phyloP scores from a whole-genome alignment of 2,329 filamentous ascomycete genomes.

The Aspergillus floridensis region DNA sequence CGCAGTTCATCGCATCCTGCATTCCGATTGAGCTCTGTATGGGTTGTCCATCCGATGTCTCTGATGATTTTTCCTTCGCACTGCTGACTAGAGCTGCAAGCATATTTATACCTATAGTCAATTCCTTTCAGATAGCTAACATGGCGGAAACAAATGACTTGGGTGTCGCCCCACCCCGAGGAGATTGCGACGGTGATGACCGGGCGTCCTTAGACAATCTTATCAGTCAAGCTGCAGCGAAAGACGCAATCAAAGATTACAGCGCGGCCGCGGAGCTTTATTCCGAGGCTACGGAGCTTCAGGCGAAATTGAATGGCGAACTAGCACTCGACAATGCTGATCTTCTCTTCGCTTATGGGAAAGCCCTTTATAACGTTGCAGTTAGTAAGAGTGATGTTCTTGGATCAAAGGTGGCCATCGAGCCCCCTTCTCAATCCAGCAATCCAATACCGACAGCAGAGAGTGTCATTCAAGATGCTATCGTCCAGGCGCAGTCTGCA shows the following conservation, averaged over 20 bases:
- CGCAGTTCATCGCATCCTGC: background rate
- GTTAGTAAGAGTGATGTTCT: constrained; percentile 93
- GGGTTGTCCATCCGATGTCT: background rate
- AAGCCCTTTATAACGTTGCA: constrained; percentile 88
- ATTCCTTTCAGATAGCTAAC: background rate
- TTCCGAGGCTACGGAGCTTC: constrained; percentile 82
- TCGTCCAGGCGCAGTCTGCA: constrained; percentile 22
- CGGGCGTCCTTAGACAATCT: constrained; percentile 73
- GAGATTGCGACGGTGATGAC: constrained; percentile 29
- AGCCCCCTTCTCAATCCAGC: constrained; percentile 56
- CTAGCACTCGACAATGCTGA: constrained; percentile 88
- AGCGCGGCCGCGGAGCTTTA: constrained; percentile 82
- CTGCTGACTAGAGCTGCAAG: background rate
- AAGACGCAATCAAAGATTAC: constrained; percentile 89
- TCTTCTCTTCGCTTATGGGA: constrained; percentile 89
- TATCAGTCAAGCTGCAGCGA: constrained; percentile 73
- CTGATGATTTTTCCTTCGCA: background rate
- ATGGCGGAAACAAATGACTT: background rate
- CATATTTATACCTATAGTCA: background rate
- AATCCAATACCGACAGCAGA: constrained; percentile 34
- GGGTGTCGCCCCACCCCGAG: background rate
- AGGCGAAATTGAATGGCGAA: constrained; percentile 89
- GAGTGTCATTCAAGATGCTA: constrained; percentile 25
- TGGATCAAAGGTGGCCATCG: constrained; percentile 70
- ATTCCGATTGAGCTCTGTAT: background rate